Percentiles rank a stretch among this genome's conserved stretches.
phyloP scores from a whole-genome alignment of 108 stramenopile genomes.

The Fragilariopsis cylindrus region DNA sequence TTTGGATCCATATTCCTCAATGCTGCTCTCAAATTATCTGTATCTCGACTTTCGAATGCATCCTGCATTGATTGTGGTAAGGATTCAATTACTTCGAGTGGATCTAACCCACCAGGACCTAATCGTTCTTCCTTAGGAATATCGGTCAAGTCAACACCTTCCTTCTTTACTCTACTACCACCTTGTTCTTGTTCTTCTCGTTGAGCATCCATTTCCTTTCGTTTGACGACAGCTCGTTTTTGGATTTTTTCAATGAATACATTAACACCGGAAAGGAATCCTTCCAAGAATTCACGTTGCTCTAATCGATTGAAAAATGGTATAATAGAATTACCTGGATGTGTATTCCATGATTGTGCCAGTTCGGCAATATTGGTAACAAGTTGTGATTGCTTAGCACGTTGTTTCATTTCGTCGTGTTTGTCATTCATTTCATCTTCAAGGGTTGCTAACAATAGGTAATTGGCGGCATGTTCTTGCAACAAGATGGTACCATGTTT shows the following conservation, averaged over 20 bases:
- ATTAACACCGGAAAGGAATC: constrained; percentile 82
- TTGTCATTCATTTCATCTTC: constrained; percentile 99
- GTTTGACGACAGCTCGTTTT: constrained; percentile 90
- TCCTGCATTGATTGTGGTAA: constrained; percentile 88
- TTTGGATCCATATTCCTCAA: constrained; percentile 73
- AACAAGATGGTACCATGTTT: constrained; percentile 87
- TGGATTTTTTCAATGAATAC: constrained; percentile 86
- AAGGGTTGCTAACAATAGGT: constrained; percentile 90
- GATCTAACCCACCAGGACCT: constrained; percentile 97
- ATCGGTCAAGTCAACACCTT: constrained; percentile 65
- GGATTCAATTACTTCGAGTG: constrained; percentile 93
- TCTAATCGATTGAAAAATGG: constrained; percentile 92
- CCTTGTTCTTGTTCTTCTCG: constrained; percentile 43
- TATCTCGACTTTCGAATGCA: constrained; percentile 91
- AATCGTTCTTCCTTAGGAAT: constrained; percentile 83
- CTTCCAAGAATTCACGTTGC: constrained; percentile 73
- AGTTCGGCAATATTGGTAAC: constrained; percentile 96
- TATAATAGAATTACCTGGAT: constrained; percentile 96
- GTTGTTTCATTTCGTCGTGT: constrained; percentile 92
- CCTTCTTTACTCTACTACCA: constrained; percentile 50
- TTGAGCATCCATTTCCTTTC: constrained; percentile 90
- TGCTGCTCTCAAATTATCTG: constrained; percentile 75
- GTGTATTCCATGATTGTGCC: constrained; percentile 85
- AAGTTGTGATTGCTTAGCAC: constrained; percentile 90
- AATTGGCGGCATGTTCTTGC: constrained; percentile 96